phyloP scores from a whole-genome alignment of 148 eudicot species.

The Rhododendron molle region DNA sequence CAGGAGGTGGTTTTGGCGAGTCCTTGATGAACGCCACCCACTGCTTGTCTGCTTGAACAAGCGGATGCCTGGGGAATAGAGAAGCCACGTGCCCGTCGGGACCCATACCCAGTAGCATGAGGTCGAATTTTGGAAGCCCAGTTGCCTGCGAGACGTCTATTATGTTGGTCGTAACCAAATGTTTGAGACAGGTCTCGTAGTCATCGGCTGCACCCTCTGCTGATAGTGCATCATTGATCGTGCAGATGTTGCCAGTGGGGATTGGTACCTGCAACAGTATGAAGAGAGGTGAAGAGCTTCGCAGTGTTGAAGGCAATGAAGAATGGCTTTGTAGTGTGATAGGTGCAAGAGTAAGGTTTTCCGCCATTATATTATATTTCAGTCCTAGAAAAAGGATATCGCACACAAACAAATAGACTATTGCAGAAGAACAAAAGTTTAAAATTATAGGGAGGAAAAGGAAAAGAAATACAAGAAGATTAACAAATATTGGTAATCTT shows the following conservation, averaged over 20 bases:
- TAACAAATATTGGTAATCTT: background rate
- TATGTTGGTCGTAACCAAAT: slow-evolving; percentile 26
- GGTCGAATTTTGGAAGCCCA: slow-evolving; percentile 54
- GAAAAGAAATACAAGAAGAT: background rate
- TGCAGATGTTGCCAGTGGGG: slow-evolving; percentile 32
- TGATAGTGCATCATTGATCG: slow-evolving; percentile 37
- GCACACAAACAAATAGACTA: background rate
- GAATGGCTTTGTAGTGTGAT: background rate
- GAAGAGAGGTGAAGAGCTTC: background rate
- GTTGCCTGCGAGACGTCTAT: slow-evolving; percentile 30
- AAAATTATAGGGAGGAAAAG: background rate
- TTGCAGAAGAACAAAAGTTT: background rate
- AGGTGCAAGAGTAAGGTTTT: background rate
- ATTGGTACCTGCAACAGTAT: slow-evolving; percentile 36
- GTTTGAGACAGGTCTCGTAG: slow-evolving; percentile 42
- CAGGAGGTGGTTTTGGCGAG: slow-evolving; percentile 63
- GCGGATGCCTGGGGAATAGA: slow-evolving; percentile 56
- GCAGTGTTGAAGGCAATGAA: background rate
- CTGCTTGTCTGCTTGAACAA: slow-evolving; percentile 32
- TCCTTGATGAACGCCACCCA: slow-evolving; percentile 56
- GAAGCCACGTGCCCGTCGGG: slow-evolving; percentile 67
- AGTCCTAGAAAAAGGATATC: background rate
- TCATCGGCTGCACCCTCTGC: slow-evolving; percentile 16
- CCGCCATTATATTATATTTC: background rate
- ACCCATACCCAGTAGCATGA: slow-evolving; percentile 63